A percentile compares a stretch with the other conserved stretches of the same genome.
Evolutionary conservation across 805 yeast species (phyloP).

Genomic region (Priceomyces castillae): DNA sequence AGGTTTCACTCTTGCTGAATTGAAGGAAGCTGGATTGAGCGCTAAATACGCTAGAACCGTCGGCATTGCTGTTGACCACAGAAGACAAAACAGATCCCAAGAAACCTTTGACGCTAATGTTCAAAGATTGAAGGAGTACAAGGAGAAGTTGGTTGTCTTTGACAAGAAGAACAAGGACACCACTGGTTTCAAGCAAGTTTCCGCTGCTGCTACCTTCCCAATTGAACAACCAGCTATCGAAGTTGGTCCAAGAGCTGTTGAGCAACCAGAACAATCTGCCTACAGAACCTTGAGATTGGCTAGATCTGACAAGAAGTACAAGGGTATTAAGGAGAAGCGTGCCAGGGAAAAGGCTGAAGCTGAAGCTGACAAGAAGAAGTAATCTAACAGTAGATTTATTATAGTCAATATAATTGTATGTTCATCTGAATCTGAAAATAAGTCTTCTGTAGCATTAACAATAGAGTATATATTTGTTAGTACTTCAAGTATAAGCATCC

Average conservation of each 20-base stretch:
- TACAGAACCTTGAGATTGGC: constrained; percentile 95
- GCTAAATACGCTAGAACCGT: constrained; percentile 93
- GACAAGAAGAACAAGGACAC: constrained; percentile 80
- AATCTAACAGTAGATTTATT: constrained; percentile 31
- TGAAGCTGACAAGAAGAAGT: constrained; percentile 95
- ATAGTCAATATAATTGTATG: constrained; percentile 5
- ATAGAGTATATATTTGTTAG: no score
- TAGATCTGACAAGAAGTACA: constrained; percentile 88
- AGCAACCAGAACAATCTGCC: constrained; percentile 67
- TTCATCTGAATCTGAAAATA: constrained; percentile 1
- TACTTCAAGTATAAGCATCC: no score
- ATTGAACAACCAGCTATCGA: constrained; percentile 74
- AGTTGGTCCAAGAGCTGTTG: constrained; percentile 85
- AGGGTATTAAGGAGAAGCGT: constrained; percentile 97
- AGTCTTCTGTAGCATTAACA: no score
- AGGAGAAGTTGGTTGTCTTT: constrained; percentile 91
- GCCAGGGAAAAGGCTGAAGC: constrained; percentile 97
- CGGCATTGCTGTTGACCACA: constrained; percentile 99
- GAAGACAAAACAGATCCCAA: constrained; percentile 97
- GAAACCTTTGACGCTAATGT: constrained; percentile 95
- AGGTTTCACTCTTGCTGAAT: constrained; percentile 97
- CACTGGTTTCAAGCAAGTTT: constrained; percentile 65
- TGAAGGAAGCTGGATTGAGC: constrained; percentile 95
- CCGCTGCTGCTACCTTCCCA: constrained; percentile 85
- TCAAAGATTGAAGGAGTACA: constrained; percentile 94